Evolutionary conservation across 257 asterid genomes (phyloP), one percentile per base, ranked within the genome.

Genomic region (Catharanthus roseus): DNA sequence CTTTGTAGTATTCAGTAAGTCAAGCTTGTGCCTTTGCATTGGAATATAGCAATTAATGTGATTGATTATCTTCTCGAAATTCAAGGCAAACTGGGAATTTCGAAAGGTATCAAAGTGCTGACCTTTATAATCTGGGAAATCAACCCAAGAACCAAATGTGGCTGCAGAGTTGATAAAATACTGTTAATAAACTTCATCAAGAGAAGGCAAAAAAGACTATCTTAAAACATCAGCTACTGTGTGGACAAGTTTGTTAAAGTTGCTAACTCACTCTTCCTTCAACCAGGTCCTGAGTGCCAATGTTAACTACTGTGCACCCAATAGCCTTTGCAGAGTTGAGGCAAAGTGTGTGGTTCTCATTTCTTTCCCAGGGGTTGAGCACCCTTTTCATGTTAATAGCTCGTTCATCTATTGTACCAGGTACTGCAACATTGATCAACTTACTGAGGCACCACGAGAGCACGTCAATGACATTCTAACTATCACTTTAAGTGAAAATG

Each of bases 241-340:
- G 69, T 19, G 74, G 39, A 70, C 65, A 75, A 39, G 56, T 70
- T 50, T 49, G 67, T 44, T 69, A 38, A 74, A 69, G 63, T 34
- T 71, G 74, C 72, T 71, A 74, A 79, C 98, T 87, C 84, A 93
- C 98, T 83, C 98, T 88, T 89, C 97, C 98, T 84, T 93, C 98
- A 79, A 88, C 75, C 73, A 93, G 84, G 81, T 93, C 98, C 69
- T 92, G 98, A 74, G 88, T 86, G 74, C 98, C 98, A 73, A 92
- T 90, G 77, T 92, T 92, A 49, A 92, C 98, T 10, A 92, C 98
- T 4, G 96, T 92, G 82, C 98, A 92, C 47, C 98, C 98, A 82
- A 92, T 92, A 62, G 98, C 98, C 83, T 92, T 92, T 42, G 98
- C 98, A 80, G 98, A 92, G 84, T 92, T 92, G 80, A 92, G 97